Conservation (phyloP, 805 yeast genomes). For the Alloascoidea africana region DNA sequence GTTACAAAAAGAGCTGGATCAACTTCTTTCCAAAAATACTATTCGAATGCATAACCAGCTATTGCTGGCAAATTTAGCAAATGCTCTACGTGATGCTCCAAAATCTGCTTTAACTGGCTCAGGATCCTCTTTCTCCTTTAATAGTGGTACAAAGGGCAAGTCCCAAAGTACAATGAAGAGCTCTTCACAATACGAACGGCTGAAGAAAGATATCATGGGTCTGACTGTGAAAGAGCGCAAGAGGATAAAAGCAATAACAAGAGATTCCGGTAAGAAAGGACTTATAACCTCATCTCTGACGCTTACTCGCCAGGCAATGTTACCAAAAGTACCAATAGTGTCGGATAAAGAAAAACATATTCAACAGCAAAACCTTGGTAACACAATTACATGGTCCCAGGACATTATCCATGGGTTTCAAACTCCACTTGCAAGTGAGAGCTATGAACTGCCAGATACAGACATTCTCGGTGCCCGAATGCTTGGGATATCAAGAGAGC, state of each 20-base stretch:
- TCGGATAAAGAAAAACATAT: conserved; percentile 17
- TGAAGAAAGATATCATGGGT: conserved; percentile 78
- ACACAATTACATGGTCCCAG: conserved; percentile 64
- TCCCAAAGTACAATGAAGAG: conserved; percentile 25
- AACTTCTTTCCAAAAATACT: conserved; percentile 34
- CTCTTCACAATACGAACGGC: conserved; percentile 58
- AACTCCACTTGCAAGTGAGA: conserved; percentile 65
- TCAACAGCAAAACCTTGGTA: conserved; percentile 7
- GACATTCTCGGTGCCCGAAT: conserved; percentile 54
- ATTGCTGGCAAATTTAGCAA: conserved; percentile 68
- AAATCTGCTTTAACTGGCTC: conserved; percentile 19
- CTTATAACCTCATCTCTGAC: conserved; percentile 19
- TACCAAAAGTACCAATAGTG: conserved; percentile 75
- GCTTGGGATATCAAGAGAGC: conserved; percentile 74
- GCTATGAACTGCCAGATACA: conserved; percentile 70
- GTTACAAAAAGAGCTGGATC: conserved; percentile 40
- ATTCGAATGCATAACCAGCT: conserved; percentile 70
- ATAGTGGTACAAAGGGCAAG: conserved; percentile 22
- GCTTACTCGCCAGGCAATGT: conserved; percentile 30
- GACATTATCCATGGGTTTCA: conserved; percentile 80
- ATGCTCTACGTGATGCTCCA: conserved; percentile 66
- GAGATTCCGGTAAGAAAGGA: conserved; percentile 69
- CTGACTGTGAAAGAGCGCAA: conserved; percentile 74
- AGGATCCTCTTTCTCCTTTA: conserved; percentile 31
- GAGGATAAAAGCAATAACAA: conserved; percentile 68